Conservation (phyloP, 345 rosid species). For the Clausena lansium region DNA sequence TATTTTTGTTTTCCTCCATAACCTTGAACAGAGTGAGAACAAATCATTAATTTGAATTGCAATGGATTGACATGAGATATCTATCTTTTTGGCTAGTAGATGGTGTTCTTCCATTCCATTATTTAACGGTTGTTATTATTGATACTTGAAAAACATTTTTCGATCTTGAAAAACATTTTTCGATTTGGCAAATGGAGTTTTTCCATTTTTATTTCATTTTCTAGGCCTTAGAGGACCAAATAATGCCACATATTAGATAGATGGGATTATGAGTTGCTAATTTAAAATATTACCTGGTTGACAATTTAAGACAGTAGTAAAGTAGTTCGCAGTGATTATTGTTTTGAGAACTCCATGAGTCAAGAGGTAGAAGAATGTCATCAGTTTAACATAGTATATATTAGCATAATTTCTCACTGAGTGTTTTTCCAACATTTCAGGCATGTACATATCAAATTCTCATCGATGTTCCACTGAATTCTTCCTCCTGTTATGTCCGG, state of each 20-base stretch:
- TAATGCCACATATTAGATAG: neutral
- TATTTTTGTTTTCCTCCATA: neutral
- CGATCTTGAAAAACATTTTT: too few relatives aligned
- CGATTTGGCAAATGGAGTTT: neutral
- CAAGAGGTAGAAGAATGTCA: neutral
- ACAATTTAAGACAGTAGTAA: neutral
- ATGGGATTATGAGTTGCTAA: neutral
- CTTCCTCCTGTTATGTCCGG: neutral
- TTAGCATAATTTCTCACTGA: neutral
- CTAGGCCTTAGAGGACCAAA: neutral
- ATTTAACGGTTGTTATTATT: neutral
- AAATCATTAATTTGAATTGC: neutral
- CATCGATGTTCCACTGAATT: neutral
- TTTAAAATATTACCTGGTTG: neutral
- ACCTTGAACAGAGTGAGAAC: neutral
- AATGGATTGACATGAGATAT: neutral
- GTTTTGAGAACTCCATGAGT: neutral
- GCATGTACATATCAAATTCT: neutral
- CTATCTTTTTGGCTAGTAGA: neutral
- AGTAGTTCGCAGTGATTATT: neutral
- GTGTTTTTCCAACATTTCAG: neutral
- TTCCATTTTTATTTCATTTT: neutral
- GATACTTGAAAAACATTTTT: neutral
- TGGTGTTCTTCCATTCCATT: neutral
- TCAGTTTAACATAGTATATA: neutral